Base-by-base conservation (phyloP, 2,329 filamentous ascomycete species). In the Calonectria montana region DNA sequence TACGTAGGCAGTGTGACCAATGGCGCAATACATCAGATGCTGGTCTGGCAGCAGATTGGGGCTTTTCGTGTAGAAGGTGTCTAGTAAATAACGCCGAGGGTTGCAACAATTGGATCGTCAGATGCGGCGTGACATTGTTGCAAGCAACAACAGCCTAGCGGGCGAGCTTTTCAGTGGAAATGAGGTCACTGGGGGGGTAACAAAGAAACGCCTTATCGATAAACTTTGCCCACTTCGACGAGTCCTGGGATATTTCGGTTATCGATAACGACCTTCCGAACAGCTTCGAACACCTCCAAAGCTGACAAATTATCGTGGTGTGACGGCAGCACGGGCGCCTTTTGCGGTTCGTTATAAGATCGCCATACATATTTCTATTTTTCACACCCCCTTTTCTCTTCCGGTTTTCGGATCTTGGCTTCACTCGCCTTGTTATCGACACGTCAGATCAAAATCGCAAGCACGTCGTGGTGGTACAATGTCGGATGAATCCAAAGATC, bases 401-500 rank as follows among this genome's bases (percentile, higher is more conserved):
- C 37, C 27, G 25, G 10, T 45, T 63, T 5, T 63, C 23, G 23
- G 15, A 57, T 37, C 70, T 62, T 53, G 63, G 45, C 63, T 69
- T 67, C 65, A 41, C 65, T 69, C 63, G 66, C 69, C 43, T 69
- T 61, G 39, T 29, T 50, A 41, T 62, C 43, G 67, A 73, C 69
- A 67, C 67, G 21, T 67, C 65, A 74, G 61, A 74, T 73, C 72
- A 55, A 31, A 43, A 57, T 45, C 48, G 62, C 63, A 68, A 65
- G 8, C 63, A 47, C 65, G 71, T 76, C 65, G 71, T 76, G 67
- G 77, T 65, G 65, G 66, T 69, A 69, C 55, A 55, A 78, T 79
- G 78, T 74, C 85, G 37, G 80, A 77, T 68, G 76, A 77, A 61
- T 62, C 73, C 37, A 72, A 68, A 66, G 76, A 79, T 69, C 71